Evolutionary conservation across 106 monocot species (phyloP).

Genomic region (Amphibolis antarctica): DNA sequence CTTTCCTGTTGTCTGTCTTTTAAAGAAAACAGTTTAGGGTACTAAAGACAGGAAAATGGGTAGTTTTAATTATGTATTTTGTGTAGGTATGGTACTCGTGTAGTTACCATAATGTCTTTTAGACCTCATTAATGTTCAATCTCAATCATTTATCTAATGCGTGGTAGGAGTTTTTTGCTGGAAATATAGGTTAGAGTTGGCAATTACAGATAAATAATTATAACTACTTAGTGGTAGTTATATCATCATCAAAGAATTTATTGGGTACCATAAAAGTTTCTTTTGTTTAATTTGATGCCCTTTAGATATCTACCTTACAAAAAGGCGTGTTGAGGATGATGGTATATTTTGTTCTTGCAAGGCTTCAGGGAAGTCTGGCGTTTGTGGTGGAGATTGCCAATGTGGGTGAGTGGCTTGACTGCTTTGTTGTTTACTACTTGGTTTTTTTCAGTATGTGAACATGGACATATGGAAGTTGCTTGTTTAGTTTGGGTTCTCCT

Average conservation of each 20-base stretch:
- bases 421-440: neutral
- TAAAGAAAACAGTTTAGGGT: neutral
- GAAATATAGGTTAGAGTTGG: too few relatives aligned
- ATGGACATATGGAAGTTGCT: neutral
- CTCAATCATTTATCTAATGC: too few relatives aligned
- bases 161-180: too few relatives aligned
- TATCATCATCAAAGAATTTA: neutral
- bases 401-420: slow-evolving; percentile 50
- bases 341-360: slow-evolving; percentile 90
- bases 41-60: neutral
- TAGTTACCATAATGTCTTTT: too few relatives aligned
- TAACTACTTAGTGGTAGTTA: too few relatives aligned
- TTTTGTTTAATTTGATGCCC: slow-evolving; percentile 12
- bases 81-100: too few relatives aligned
- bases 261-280: neutral
- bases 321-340: slow-evolving; percentile 79
- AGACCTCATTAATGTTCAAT: too few relatives aligned
- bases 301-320: slow-evolving; percentile 75
- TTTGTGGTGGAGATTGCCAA: slow-evolving; percentile 71
- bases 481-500: slow-evolving; percentile 1
- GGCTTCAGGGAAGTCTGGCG: slow-evolving; percentile 22
- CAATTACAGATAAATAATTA: too few relatives aligned
- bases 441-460: too few relatives aligned
- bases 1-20: neutral
- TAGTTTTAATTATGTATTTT: neutral